Conservation (phyloP, 2,329 filamentous ascomycete species). For the Fusarium pseudocircinatum region DNA sequence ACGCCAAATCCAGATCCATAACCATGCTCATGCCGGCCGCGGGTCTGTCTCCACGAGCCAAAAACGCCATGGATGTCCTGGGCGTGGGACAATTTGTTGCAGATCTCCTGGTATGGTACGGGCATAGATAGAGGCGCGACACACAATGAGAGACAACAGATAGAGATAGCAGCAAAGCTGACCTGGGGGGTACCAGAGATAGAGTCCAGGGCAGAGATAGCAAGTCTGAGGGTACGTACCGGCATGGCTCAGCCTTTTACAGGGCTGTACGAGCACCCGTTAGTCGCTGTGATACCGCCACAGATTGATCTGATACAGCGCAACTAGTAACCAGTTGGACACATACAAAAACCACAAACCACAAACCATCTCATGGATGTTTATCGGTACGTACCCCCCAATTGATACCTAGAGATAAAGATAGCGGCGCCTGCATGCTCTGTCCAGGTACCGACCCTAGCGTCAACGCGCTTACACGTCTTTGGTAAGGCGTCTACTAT, state of each 20-base stretch:
- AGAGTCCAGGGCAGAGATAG: constrained; percentile 21
- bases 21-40: constrained; percentile 9
- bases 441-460: constrained; percentile 35
- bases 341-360: constrained; percentile 35
- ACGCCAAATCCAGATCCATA: constrained; percentile 5
- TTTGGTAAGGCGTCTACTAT: constrained; percentile 17
- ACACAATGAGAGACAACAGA: constrained; percentile 14
- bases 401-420: constrained; percentile 35
- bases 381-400: constrained; percentile 40
- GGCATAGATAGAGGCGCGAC: constrained; percentile 27
- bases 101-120: constrained; percentile 20
- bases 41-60: constrained; percentile 25
- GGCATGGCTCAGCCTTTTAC: constrained; percentile 9
- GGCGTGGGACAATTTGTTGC: constrained; percentile 25
- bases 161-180: constrained; percentile 22
- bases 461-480: constrained; percentile 5
- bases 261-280: constrained; percentile 20
- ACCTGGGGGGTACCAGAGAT: constrained; percentile 14
- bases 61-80: constrained; percentile 23
- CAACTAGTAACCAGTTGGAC: constrained; percentile 39
- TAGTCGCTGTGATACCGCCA: constrained; percentile 24
- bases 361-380: constrained; percentile 20
- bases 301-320: constrained; percentile 24
- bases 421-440: constrained; percentile 28
- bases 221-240: constrained; percentile 11